A percentile compares a stretch with the other conserved stretches of the same genome.
These are phyloP conservation scores for Hsuehochloa calcarea DNA, from an alignment of 176 grass and related monocot genomes.

Conservation along the genomic window DNA sequence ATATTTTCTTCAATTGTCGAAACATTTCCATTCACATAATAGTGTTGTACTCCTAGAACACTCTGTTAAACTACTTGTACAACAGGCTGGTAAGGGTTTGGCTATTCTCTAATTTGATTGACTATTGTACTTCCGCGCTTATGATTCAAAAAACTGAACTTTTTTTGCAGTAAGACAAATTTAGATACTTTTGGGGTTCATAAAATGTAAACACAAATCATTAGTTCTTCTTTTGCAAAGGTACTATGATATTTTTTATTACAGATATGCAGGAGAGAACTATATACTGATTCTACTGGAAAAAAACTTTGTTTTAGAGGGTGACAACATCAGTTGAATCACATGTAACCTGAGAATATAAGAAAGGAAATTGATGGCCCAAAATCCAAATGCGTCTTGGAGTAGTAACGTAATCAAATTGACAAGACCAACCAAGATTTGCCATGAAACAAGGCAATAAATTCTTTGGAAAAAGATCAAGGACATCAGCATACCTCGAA, in stretches of 20 bases:
- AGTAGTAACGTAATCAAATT: neutral
- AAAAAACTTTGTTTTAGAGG: neutral
- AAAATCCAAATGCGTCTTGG: neutral
- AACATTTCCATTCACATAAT: neutral
- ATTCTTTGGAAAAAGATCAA: neutral
- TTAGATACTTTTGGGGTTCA: neutral
- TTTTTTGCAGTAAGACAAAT: neutral
- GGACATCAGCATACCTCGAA: slow-evolving; percentile 23
- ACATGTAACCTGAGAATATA: neutral
- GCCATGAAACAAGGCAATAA: neutral
- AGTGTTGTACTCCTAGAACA: neutral
- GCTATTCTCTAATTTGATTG: neutral
- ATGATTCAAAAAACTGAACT: neutral
- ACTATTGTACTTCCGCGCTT: neutral
- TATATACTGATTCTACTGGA: neutral
- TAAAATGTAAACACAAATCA: neutral
- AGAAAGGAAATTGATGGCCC: neutral
- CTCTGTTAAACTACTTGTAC: neutral
- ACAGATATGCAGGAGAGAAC: neutral
- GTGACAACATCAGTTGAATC: neutral
- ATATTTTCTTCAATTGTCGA: neutral
- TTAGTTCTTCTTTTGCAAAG: neutral
- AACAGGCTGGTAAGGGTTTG: neutral
- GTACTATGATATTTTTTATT: neutral
- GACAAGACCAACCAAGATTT: neutral